Evolutionary conservation across 2,329 filamentous ascomycete genomes (phyloP).

Genomic region (Xylariaceae sp.): DNA sequence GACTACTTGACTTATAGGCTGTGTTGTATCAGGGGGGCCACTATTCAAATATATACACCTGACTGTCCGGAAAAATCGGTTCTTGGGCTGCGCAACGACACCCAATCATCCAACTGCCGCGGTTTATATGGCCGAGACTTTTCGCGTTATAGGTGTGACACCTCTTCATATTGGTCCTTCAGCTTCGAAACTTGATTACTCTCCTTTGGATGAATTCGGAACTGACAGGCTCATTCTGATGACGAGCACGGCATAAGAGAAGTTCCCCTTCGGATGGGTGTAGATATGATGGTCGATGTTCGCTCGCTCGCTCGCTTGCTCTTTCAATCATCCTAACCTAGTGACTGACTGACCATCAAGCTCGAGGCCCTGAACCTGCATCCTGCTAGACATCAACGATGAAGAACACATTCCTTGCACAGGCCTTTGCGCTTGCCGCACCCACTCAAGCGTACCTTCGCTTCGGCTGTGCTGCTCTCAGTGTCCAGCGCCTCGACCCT

Average conservation of each 20-base stretch:
- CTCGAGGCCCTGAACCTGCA: constrained; percentile 15
- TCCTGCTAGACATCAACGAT: constrained; percentile 32
- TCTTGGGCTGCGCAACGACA: constrained; percentile 16
- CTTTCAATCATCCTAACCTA: constrained; percentile 16
- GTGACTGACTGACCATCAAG: constrained; percentile 13
- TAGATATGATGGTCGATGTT: constrained; percentile 12
- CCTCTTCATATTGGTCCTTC: constrained; percentile 9
- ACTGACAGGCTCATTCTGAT: constrained; percentile 20
- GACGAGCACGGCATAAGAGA: constrained; percentile 21
- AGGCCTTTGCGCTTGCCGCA: constrained; percentile 22
- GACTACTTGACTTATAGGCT: too few species aligned
- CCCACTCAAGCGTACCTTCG: constrained; percentile 25
- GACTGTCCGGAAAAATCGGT: constrained; percentile 19
- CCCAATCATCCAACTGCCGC: constrained; percentile 27
- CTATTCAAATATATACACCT: too few species aligned
- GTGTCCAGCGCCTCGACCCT: constrained; percentile 28
- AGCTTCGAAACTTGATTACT: constrained; percentile 18
- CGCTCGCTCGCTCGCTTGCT: constrained; percentile 7
- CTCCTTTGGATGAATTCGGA: constrained; percentile 25
- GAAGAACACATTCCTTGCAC: constrained; percentile 21
- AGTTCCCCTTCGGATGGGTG: constrained; percentile 9
- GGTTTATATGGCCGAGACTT: constrained; percentile 13
- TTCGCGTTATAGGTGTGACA: constrained; percentile 17
- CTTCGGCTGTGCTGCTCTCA: constrained; percentile 26
- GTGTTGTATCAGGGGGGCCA: constrained; percentile 12